phyloP scores from a whole-genome alignment of 495 filamentous ascomycete genomes.

The Hypomontagnella monticulosa region DNA sequence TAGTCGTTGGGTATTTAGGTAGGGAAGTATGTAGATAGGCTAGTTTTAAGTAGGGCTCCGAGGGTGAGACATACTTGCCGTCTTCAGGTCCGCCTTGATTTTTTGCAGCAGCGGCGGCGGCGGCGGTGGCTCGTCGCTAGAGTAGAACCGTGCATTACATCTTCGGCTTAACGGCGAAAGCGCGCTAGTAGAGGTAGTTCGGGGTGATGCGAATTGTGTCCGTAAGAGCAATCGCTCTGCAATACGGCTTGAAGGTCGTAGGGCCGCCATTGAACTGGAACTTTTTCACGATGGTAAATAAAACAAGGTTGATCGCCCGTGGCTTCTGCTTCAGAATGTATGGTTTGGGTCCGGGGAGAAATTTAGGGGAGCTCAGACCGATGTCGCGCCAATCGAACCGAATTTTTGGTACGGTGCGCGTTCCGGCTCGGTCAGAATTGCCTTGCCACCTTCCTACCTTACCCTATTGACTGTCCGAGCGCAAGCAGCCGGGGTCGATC shows the following conservation, averaged over 20 bases:
- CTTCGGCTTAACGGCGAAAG: conserved; percentile 11
- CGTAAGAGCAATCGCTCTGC: conserved; percentile 20
- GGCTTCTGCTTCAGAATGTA: conserved; percentile 3
- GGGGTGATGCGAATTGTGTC: conserved; percentile 14
- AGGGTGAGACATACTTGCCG: conserved; percentile 50
- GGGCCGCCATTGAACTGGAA: conserved; percentile 20
- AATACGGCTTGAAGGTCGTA: conserved; percentile 21
- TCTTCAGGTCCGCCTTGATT: conserved; percentile 66
- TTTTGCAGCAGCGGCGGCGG: conserved; percentile 54
- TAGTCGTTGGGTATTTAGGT: background rate
- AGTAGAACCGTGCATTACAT: conserved; percentile 48
- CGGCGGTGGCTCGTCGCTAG: conserved; percentile 42
- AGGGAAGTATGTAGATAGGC: too few species aligned
- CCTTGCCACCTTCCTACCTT: conserved; percentile 1
- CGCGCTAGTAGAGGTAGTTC: background rate
- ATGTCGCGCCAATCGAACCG: conserved; percentile 30
- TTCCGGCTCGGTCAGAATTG: conserved; percentile 24
- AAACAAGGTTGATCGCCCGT: conserved; percentile 5
- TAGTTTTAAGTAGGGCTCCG: too few species aligned
- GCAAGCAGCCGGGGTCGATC: conserved; percentile 14
- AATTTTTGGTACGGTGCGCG: conserved; percentile 31
- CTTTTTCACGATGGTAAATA: background rate
- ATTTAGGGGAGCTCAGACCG: conserved; percentile 29
- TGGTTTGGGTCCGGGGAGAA: conserved; percentile 35
- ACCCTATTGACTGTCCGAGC: conserved; percentile 27